Evolutionary conservation across 2,329 filamentous ascomycete species (phyloP), one percentile per base, ranked within the genome.

Genomic region (Neocatenulostroma microsporum): DNA sequence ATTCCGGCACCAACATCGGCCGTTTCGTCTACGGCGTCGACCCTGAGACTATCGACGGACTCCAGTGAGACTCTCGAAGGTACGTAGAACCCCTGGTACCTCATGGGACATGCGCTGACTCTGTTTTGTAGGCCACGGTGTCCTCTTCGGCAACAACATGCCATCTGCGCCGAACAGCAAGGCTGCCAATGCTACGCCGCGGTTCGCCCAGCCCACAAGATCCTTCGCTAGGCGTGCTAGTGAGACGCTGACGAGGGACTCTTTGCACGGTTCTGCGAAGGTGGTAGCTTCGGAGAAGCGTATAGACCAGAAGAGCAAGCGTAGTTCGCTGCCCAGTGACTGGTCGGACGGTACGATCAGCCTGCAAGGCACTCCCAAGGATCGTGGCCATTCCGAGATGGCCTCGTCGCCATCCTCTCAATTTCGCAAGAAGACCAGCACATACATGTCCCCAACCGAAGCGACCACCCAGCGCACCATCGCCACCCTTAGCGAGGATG

Each of bases 371-470:
- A 29, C 9, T 12, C 18, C 10, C 23, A 18, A 28, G 13, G n/a
- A 17, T 28, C 3, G 17, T 28, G 24, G 24, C 4, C 8, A n/a
- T n/a, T n/a, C n/a, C n/a, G n/a, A n/a, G n/a, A n/a, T n/a, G n/a
- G n/a, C n/a, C n/a, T n/a, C n/a, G n/a, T n/a, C 4, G n/a, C 15
- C 23, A 14, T 5, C 23, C n/a, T 14, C 34, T 17, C n/a, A n/a
- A 33, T 19, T 48, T 3, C 47, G 45, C 14, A 56, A 56, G 42
- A 54, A 55, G 45, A 43, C 39, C 13, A 52, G 46, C 42, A 52
- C 51, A 4, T 56, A 53, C 40, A 57, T 54, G 54, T 50, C 51
- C 15, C 54, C 55, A 3, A 58, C 55, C 4, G 50, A 48, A 20
- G 51, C 54, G 3, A 46, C 52, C 2, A 48, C 47, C 14, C 51